Percentiles rank a stretch among this genome's conserved stretches.
phyloP scores from a whole-genome alignment of 495 filamentous ascomycete species.

The Penicillium subrubescens region DNA sequence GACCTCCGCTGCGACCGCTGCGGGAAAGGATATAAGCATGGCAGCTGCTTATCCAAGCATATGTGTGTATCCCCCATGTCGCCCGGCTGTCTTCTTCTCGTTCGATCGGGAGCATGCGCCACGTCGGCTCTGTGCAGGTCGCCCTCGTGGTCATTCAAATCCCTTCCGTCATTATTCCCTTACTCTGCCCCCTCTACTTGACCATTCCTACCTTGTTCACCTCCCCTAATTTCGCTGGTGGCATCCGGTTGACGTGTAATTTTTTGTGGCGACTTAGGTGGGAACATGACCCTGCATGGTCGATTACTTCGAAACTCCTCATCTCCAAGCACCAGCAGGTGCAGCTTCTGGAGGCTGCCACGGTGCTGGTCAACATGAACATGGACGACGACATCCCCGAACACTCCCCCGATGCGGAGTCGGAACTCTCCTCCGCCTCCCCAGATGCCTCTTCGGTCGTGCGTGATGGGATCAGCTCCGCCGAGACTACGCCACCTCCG shows the following conservation, averaged over 20 bases:
- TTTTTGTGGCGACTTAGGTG: conserved; percentile 68
- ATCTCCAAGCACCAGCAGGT: conserved; percentile 99
- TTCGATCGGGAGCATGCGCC: conserved; percentile 44
- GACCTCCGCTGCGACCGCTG: conserved; percentile 97
- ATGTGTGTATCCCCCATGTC: conserved; percentile 79
- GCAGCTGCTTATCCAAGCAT: conserved; percentile 99
- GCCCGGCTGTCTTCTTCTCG: conserved; percentile 41
- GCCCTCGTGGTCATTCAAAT: conserved; percentile 46
- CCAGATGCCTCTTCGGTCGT: conserved; percentile 77
- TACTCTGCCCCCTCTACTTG: conserved; percentile 2
- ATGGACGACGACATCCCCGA: conserved; percentile 56
- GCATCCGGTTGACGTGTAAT: conserved; percentile 44
- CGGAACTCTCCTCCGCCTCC: conserved; percentile 80
- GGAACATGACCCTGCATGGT: conserved; percentile 99
- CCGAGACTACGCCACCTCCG: conserved; percentile 58
- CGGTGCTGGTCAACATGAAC: conserved; percentile 93
- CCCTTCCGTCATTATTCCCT: conserved; percentile 11
- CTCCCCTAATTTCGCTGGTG: conserved; percentile 22
- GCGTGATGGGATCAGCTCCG: conserved; percentile 65
- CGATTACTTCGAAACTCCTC: conserved; percentile 92
- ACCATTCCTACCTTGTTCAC: conserved; percentile 17
- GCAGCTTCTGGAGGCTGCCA: conserved; percentile 93
- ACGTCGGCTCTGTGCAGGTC: conserved; percentile 52
- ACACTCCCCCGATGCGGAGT: conserved; percentile 65
- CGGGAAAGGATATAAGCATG: conserved; percentile 99